Percentiles rank a stretch among this genome's conserved stretches.
Conservation (phyloP, 2,329 filamentous ascomycete genomes). For the Cercospora zeina region DNA sequence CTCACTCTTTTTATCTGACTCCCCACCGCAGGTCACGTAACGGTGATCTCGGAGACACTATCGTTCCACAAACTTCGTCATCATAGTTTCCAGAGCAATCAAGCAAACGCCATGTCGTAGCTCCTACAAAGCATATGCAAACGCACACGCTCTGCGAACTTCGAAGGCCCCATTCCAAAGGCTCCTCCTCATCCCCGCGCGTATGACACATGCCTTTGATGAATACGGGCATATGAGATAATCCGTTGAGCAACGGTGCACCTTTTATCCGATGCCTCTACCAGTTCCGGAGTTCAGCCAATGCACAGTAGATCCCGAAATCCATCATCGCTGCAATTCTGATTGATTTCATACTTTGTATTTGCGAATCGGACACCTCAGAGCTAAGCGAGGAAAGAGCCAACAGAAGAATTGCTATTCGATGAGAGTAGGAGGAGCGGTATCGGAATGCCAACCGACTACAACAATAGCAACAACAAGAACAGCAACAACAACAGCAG, state of each 20-base stretch:
- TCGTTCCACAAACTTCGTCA: constrained; percentile 3
- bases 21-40: not conserved
- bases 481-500: not conserved
- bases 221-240: not conserved
- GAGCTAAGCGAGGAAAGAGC: not conserved
- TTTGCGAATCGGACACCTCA: no score
- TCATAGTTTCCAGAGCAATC: constrained; percentile 2
- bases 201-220: not conserved
- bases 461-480: not conserved
- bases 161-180: not conserved
- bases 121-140: not conserved
- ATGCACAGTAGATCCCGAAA: constrained; percentile 3
- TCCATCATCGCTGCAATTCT: not conserved
- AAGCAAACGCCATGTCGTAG: constrained; percentile 1
- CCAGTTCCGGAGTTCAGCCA: constrained; percentile 6
- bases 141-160: not conserved
- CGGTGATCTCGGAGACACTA: not conserved
- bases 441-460: not conserved
- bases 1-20: not conserved
- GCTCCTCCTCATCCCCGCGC: not conserved
- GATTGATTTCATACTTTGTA: not conserved
- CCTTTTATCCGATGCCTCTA: not conserved
- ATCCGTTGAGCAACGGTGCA: not conserved
- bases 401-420: not conserved
- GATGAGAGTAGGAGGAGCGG: not conserved